A percentile compares a stretch with the other conserved stretches of the same genome.
These are phyloP conservation scores for Dioscorea cayenensis DNA, from an alignment of 116 monocot genomes.

Conservation along the genomic window DNA sequence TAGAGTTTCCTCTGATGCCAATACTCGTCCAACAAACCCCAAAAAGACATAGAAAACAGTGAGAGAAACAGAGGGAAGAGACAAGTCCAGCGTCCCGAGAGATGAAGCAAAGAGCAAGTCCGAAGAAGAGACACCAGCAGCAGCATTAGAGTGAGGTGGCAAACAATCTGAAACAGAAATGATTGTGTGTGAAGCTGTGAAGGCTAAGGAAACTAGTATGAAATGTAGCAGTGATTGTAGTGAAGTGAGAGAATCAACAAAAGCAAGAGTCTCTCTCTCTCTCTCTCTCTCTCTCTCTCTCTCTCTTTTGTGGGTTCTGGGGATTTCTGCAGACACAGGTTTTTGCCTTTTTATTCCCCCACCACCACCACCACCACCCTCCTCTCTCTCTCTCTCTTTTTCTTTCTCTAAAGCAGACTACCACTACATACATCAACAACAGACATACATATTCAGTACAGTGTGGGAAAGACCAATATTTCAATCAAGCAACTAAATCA, in stretches of 20 bases:
- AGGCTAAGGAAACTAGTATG: no score
- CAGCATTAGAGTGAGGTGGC: no score
- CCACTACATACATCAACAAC: no score
- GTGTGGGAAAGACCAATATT: no score
- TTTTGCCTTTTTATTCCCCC: not conserved
- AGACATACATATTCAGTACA: no score
- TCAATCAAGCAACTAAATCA: no score
- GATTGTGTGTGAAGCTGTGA: not conserved
- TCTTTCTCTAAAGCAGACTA: not conserved
- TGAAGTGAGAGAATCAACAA: not conserved
- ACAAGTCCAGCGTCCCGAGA: not conserved
- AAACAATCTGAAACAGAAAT: not conserved
- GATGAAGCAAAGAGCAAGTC: not conserved
- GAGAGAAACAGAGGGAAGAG: slow-evolving; percentile 7
- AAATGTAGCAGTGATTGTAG: no score
- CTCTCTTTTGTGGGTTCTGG: not conserved
- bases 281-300: not conserved
- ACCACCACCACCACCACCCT: no score
- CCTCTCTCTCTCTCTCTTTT: not conserved
- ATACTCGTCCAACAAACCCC: not conserved
- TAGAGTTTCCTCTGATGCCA: slow-evolving; percentile 13
- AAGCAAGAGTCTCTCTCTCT: no score
- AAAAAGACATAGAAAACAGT: not conserved
- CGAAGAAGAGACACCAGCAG: not conserved
- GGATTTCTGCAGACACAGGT: not conserved